Base-by-base conservation (phyloP, 345 rosid genomes). In the Firmiana major region DNA sequence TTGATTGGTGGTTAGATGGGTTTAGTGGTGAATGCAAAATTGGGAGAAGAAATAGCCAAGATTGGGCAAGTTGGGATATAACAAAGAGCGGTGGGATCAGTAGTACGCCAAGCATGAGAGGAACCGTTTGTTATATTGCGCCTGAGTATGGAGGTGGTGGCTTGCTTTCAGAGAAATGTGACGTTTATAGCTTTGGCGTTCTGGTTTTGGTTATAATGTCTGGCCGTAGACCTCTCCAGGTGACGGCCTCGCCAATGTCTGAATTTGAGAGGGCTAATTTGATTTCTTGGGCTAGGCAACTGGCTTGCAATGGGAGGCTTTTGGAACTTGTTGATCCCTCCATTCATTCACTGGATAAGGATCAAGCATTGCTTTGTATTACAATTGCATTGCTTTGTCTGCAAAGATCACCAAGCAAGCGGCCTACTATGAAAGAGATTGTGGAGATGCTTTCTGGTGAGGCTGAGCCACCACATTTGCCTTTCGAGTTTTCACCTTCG, bases 21-120 rank as follows among this genome's bases (percentile, higher is more conserved):
- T 85, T 90, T 26, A 90, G 97, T 53, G 91, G 92, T 9, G 97
- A 92, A 60, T 74, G 84, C 1, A 86, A 85, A 62, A 78, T 74
- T 17, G 80, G 88, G 9, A 79, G 85, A 55, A 83, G 86, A 24
- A 86, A 71, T 55, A 88, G 90, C 67, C 97, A 90, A 69, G 94
- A 92, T 73, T 91, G 89, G 87, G 84, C 81, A 6, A 89, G 87
- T 59, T 86, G 85, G 57, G 91, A 92, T 70, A 82, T 90, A 63
- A 94, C 91, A 0, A 90, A 88, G 86, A 92, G 97, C 26, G 93
- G 97, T 51, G 93, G 91, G 34, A 81, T 92, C 5, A 92, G 94
- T 65, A 92, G 97, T 73, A 92, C 97, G 0, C 97, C 93, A 7
- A 92, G 97, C 69, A 92, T 92, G 97, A 86, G 97, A 85, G 97